Conservation (phyloP, 2,329 filamentous ascomycete genomes). For the Microcera coccophila region DNA sequence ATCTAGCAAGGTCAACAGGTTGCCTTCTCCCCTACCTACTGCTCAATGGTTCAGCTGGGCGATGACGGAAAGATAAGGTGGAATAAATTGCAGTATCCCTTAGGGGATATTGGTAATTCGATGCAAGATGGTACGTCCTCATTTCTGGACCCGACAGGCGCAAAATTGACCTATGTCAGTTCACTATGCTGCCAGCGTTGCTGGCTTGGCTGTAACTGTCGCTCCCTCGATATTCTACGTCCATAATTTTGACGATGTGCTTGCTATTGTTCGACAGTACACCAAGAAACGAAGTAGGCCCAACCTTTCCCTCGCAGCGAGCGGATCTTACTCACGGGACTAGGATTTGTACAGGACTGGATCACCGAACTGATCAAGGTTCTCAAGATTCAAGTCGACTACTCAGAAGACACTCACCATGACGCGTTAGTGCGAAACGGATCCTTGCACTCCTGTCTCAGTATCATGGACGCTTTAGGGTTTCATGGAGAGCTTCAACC, state of each 20-base stretch:
- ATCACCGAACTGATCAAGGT: conserved; percentile 64
- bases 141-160: neutral
- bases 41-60: conserved; percentile 54
- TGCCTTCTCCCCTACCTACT: conserved; percentile 58
- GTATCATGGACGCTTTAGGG: conserved; percentile 74
- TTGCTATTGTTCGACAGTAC: conserved; percentile 60
- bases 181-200: conserved; percentile 55
- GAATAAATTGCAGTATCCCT: conserved; percentile 51
- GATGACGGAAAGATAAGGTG: conserved; percentile 58
- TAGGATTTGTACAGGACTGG: conserved; percentile 60
- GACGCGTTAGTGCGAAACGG: conserved; percentile 70
- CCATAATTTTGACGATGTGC: conserved; percentile 64
- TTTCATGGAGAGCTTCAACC: conserved; percentile 61
- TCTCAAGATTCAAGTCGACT: conserved; percentile 73
- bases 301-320: neutral
- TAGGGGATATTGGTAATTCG: conserved; percentile 45
- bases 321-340: neutral
- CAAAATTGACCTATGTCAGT: conserved; percentile 34
- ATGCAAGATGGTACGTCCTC: conserved; percentile 45
- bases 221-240: conserved; percentile 44
- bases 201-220: conserved; percentile 54
- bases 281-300: conserved; percentile 32
- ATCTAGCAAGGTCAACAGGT: conserved; percentile 52
- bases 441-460: conserved; percentile 70
- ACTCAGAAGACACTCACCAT: conserved; percentile 68